phyloP scores from a whole-genome alignment of 352 stramenopile species.

The Phytopythium litorale region DNA sequence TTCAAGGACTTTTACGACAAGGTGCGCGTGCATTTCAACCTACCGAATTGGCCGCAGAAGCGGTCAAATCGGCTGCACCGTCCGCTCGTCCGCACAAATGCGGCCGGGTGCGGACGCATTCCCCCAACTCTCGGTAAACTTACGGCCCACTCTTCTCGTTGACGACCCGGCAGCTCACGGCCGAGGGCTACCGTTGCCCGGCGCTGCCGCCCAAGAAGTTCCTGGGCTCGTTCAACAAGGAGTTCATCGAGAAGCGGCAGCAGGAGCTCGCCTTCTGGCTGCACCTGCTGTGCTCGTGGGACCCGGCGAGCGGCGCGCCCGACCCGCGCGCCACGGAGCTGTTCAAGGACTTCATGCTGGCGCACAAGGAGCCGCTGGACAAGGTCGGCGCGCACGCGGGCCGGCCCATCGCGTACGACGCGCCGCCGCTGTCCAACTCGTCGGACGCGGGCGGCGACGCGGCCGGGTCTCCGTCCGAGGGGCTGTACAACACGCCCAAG shows the following conservation, averaged over 20 bases:
- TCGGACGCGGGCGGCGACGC: constrained; percentile 26
- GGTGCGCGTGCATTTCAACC: constrained; percentile 20
- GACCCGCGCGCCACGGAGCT: constrained; percentile 70
- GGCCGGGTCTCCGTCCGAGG: constrained; percentile 20
- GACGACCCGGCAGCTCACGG: constrained; percentile 68
- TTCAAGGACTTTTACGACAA: constrained; percentile 88
- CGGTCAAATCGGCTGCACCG: too few relatives aligned
- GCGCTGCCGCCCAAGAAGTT: constrained; percentile 88
- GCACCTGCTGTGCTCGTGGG: constrained; percentile 74
- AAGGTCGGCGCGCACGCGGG: constrained; percentile 33
- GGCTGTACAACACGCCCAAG: constrained; percentile 85
- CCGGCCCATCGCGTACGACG: constrained; percentile 34
- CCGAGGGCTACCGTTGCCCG: constrained; percentile 72
- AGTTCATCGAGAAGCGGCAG: constrained; percentile 89
- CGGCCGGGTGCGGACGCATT: not conserved
- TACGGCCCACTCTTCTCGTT: constrained; percentile 20
- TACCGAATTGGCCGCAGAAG: too few relatives aligned
- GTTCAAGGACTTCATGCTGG: constrained; percentile 78
- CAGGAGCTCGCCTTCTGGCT: constrained; percentile 87
- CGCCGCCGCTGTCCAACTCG: constrained; percentile 25
- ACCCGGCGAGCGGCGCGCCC: constrained; percentile 49
- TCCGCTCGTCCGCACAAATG: too few relatives aligned
- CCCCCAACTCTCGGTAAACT: not conserved
- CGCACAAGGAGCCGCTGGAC: constrained; percentile 77
- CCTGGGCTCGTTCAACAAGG: constrained; percentile 85